Conservation (phyloP, 2,329 filamentous ascomycete genomes). For the Colletotrichum sp. region DNA sequence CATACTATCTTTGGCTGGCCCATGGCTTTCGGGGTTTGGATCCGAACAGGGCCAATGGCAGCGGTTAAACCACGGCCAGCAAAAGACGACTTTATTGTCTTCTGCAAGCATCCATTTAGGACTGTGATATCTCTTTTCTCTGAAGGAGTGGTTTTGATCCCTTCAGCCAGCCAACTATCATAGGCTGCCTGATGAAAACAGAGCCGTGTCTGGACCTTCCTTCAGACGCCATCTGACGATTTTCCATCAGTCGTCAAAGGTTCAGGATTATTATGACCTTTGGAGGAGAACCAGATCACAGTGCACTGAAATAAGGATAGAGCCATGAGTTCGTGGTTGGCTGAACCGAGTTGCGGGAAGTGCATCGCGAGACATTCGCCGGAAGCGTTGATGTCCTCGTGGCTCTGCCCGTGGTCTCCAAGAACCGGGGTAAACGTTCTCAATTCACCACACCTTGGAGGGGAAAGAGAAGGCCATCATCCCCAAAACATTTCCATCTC, state of each 20-base stretch:
- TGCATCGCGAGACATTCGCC: not conserved
- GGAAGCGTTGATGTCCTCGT: not conserved
- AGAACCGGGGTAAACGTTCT: not conserved
- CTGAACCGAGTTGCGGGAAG: not conserved
- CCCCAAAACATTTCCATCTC: not conserved
- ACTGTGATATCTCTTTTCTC: not conserved
- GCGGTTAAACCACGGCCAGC: not conserved
- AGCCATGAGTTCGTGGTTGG: not conserved
- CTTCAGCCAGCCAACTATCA: not conserved
- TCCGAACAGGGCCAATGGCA: not conserved
- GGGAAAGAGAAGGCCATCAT: not conserved
- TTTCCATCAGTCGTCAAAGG: not conserved
- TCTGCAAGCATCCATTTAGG: not conserved
- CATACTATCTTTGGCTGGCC: not conserved
- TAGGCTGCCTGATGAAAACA: not conserved
- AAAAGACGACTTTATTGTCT: not conserved
- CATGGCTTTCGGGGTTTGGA: not conserved
- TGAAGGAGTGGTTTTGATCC: not conserved
- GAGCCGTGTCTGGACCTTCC: not conserved
- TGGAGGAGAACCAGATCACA: not conserved
- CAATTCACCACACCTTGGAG: not conserved
- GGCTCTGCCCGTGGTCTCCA: not conserved
- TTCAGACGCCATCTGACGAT: not conserved
- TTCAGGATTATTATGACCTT: not conserved
- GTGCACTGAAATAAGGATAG: not conserved